Evolutionary conservation across 305 asterid species (phyloP), one percentile per base, ranked within the genome.

Genomic region (Rubia tinctorum): DNA sequence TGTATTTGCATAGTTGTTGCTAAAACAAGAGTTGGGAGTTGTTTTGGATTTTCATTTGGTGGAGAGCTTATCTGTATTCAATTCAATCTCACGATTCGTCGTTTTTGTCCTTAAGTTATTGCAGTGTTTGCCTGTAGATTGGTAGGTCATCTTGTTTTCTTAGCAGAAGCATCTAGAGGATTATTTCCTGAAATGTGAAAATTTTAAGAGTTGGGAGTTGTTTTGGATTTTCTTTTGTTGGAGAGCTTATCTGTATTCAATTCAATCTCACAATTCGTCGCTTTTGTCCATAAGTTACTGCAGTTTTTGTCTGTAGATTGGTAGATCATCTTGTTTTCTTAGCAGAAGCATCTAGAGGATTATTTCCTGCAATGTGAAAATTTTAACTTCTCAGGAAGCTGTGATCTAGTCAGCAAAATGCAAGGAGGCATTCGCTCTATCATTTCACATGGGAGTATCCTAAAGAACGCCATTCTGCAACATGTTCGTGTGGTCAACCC

Each of bases 401-500:
- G 56, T 10, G 60, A 22, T 75, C 47, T 51, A 40, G 17, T 39
- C 69, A 83, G 88, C 82, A 90, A 75, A 69, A 94, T 94, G 99
- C 97, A 88, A 91, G 93, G 97, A 79, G 97, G 97, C 79, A 84
- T 91, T 71, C 86, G 78, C 75, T 73, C 96, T 51, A 71, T 94
- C 82, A 68, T 91, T 67, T 88, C 96, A 0, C 83, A 84, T 2
- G 95, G 92, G 7, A 85, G 71, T 47, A 74, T 88, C 78, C 78
- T 91, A 76, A 94, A 85, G 86, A 87, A 75, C 69, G 95, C 90
- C 12, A 82, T 95, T 78, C 86, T 92, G 47, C 82, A 75, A 69
- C 98, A 94, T 40, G 80, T 87, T 23, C 92, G 96, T 6, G 78
- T 90, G 63, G 87, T 71, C 72, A 79, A 82, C 73, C 89, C 93